These are phyloP conservation scores for Pythium dissotocum DNA, from an alignment of 352 stramenopile species.

Conservation along the genomic window DNA sequence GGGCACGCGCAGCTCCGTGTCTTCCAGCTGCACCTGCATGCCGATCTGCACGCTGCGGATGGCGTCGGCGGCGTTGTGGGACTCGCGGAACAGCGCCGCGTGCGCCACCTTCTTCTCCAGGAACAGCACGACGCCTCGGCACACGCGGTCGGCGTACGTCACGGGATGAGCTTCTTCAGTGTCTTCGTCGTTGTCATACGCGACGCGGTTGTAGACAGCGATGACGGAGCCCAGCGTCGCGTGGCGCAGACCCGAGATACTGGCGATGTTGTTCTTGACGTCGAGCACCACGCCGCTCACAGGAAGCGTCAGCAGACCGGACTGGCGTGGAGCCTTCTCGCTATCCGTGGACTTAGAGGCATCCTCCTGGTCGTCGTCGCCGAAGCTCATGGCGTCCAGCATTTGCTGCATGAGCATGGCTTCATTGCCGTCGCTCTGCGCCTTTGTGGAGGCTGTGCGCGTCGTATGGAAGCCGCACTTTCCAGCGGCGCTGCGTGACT, in stretches of 20 bases:
- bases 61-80: slow-evolving; percentile 26
- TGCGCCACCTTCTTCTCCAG: slow-evolving; percentile 37
- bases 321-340: slow-evolving; percentile 15
- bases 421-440: slow-evolving; percentile 46
- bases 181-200: slow-evolving; percentile 15
- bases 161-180: not conserved
- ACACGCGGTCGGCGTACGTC: slow-evolving; percentile 15
- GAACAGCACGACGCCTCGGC: slow-evolving; percentile 31
- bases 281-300: slow-evolving; percentile 57
- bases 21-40: slow-evolving; percentile 65
- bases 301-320: slow-evolving; percentile 35
- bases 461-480: slow-evolving; percentile 15
- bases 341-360: slow-evolving; percentile 5
- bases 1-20: slow-evolving; percentile 48
- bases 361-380: slow-evolving; percentile 27
- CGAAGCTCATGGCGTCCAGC: slow-evolving; percentile 62
- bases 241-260: slow-evolving; percentile 70
- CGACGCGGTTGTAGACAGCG: slow-evolving; percentile 34
- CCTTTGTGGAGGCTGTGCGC: slow-evolving; percentile 21
- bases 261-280: slow-evolving; percentile 72
- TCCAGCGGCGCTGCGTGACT: too few relatives aligned
- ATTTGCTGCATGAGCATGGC: slow-evolving; percentile 67
- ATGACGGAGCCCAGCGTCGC: slow-evolving; percentile 76
- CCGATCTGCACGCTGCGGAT: slow-evolving; percentile 39
- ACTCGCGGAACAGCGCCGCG: slow-evolving; percentile 53